Percentiles rank a stretch among this genome's conserved stretches.
Evolutionary conservation across 768 basidiomycete species (phyloP).

Genomic region (Tephrocybe sp.): DNA sequence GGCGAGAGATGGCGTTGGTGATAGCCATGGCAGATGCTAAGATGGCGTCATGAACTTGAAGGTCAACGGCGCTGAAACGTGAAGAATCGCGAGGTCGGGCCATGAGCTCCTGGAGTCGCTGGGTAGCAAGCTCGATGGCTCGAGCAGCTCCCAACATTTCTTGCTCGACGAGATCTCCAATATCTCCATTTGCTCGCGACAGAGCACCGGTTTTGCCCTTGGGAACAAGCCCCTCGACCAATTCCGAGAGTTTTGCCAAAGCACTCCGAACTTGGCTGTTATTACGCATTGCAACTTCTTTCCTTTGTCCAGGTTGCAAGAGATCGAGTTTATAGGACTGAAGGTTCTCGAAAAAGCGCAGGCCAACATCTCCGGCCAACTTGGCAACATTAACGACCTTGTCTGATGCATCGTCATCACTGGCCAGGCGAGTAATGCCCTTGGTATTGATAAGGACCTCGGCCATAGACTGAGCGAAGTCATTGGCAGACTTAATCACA

Average conservation of each 20-base stretch:
- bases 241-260: slow-evolving; percentile 81
- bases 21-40: slow-evolving; percentile 92
- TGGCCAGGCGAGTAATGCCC: slow-evolving; percentile 90
- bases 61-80: slow-evolving; percentile 87
- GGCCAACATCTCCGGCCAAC: slow-evolving; percentile 79
- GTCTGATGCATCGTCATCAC: slow-evolving; percentile 90
- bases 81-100: slow-evolving; percentile 82
- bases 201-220: slow-evolving; percentile 74
- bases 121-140: slow-evolving; percentile 92
- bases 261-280: slow-evolving; percentile 84
- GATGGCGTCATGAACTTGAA: slow-evolving; percentile 98
- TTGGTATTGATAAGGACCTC: slow-evolving; percentile 94
- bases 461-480: slow-evolving; percentile 88
- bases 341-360: slow-evolving; percentile 92
- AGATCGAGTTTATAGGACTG: slow-evolving; percentile 94
- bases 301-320: slow-evolving; percentile 68
- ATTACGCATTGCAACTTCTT: slow-evolving; percentile 86
- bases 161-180: slow-evolving; percentile 93
- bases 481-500: slow-evolving; percentile 97
- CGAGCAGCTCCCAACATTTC: slow-evolving; percentile 93
- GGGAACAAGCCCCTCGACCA: slow-evolving; percentile 82
- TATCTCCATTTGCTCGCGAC: slow-evolving; percentile 82
- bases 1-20: slow-evolving; percentile 89
- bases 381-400: slow-evolving; percentile 85
- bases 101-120: slow-evolving; percentile 89